A percentile compares a stretch with the other conserved stretches of the same genome.
Evolutionary conservation across 2,329 filamentous ascomycete genomes (phyloP).

Genomic region (Paramyrothecium sp.): DNA sequence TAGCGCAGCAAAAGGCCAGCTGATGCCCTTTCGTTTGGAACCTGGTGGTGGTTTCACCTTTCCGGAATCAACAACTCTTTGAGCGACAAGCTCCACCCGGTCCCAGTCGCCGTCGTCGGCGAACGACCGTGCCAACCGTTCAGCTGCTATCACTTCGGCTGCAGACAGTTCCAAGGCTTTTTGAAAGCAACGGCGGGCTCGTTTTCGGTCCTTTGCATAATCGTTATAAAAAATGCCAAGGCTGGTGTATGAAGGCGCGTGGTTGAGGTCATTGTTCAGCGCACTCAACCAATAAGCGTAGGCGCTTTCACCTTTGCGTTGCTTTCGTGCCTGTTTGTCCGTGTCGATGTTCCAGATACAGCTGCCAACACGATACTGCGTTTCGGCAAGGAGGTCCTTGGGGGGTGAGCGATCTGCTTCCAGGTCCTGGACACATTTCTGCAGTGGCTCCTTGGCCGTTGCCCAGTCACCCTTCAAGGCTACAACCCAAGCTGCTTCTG

Average conservation of each 20-base stretch:
- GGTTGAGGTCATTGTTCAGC: constrained; percentile 82
- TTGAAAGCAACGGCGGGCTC: constrained; percentile 90
- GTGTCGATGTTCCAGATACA: constrained; percentile 84
- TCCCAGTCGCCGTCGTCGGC: constrained; percentile 95
- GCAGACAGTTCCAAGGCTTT: constrained; percentile 93
- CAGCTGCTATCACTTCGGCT: constrained; percentile 81
- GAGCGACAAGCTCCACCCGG: constrained; percentile 87
- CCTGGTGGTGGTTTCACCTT: constrained; percentile 87
- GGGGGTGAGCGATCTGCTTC: constrained; percentile 53
- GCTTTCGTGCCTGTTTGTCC: constrained; percentile 72
- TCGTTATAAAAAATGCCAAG: constrained; percentile 90
- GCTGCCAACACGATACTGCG: constrained; percentile 80
- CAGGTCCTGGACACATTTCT: constrained; percentile 66
- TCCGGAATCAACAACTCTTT: constrained; percentile 91
- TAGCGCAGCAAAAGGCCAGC: constrained; percentile 93
- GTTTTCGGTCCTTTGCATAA: constrained; percentile 81
- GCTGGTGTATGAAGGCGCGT: constrained; percentile 86
- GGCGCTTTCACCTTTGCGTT: constrained; percentile 66
- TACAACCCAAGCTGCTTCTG: constrained; percentile 90
- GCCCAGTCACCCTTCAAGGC: constrained; percentile 76
- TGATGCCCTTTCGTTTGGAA: constrained; percentile 88
- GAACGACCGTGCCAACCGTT: constrained; percentile 81
- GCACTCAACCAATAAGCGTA: constrained; percentile 82
- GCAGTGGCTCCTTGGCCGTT: constrained; percentile 66
- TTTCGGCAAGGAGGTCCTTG: constrained; percentile 77